phyloP scores from a whole-genome alignment of 768 basidiomycete species.

The Tricholoma furcatifolium region DNA sequence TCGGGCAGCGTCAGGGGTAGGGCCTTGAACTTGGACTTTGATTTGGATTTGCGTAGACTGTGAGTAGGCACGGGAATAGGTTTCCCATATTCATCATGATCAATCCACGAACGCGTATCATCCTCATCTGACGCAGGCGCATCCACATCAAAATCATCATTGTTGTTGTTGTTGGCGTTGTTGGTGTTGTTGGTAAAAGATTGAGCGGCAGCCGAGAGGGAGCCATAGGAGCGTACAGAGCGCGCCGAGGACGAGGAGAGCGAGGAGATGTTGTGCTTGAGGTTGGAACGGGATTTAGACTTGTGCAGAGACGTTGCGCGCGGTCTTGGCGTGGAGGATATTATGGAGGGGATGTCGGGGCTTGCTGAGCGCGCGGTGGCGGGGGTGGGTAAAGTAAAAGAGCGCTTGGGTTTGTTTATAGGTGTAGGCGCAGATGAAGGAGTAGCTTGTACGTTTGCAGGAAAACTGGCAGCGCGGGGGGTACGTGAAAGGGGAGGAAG shows the following conservation, averaged over 20 bases:
- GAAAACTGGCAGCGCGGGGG: background rate
- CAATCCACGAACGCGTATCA: conserved; percentile 22
- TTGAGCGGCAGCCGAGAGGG: background rate
- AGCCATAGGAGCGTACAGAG: background rate
- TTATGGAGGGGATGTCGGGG: conserved; percentile 25
- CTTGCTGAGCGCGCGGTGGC: conserved; percentile 13
- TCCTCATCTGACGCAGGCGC: conserved; percentile 11
- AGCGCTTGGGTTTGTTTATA: background rate
- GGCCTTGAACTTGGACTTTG: background rate
- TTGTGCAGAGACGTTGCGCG: background rate
- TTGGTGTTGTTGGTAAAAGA: too few species aligned
- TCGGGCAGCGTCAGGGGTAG: background rate
- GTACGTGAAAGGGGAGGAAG: background rate
- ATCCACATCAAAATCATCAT: background rate
- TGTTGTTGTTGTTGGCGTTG: too few species aligned
- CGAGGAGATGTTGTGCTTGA: background rate
- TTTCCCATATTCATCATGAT: conserved; percentile 19
- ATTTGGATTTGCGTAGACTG: background rate
- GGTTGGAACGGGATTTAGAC: background rate
- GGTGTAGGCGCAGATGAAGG: too few species aligned
- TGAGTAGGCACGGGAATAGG: conserved; percentile 4
- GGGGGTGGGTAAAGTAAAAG: background rate
- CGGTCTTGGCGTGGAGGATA: conserved; percentile 23
- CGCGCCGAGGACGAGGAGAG: background rate
- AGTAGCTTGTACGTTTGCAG: background rate